Base-by-base conservation (phyloP, 192 early-diverging fungal genomes). In the Jimgerdemannia lactiflua region DNA sequence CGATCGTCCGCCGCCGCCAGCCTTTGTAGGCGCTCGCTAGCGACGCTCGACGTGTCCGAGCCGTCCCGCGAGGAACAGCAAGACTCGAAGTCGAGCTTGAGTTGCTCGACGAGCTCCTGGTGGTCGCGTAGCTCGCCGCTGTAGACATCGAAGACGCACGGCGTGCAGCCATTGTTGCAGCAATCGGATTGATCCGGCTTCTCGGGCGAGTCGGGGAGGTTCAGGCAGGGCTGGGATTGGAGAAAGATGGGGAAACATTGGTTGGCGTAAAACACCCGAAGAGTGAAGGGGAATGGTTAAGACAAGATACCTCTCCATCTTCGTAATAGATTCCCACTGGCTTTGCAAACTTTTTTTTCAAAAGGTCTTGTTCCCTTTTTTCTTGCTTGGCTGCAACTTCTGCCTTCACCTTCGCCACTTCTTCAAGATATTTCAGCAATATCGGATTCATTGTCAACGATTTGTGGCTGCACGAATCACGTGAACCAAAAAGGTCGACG, bases 91-190 rank as follows among this genome's bases (percentile, higher is more conserved):
- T 83, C 75, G 42, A 18, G 39, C n/a, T 72, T 43, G 18, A 81
- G 74, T 29, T 39, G 65, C 18, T 42, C 41, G 0, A 74, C 73
- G 3, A 54, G 66, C 3, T 59, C 14, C 3, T 69, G 10, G 43
- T 85, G 65, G 39, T 70, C 75, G 10, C 40, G 43, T 0, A 80
- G 66, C 3, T 76, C 73, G 4, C 80, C 84, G 18, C 68, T 68
- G 67, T 83, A 85, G 18, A 80, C 79, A 67, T 83, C 82, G 64
- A 81, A 59, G 20, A 85, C 81, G 59, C 84, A 85, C 29, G 84
- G 84, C 39, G 81, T 83, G 77, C 84, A 85, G 14, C 84, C 81
- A 0, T 77, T 78, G 43, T 76, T 65, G 73, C 84, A 85, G 82
- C 84, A 85, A 17, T 85, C 84, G 3, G 74, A 74, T 39, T 74